Conservation (phyloP, 495 filamentous ascomycete genomes). For the Hyaloscypha variabilis region DNA sequence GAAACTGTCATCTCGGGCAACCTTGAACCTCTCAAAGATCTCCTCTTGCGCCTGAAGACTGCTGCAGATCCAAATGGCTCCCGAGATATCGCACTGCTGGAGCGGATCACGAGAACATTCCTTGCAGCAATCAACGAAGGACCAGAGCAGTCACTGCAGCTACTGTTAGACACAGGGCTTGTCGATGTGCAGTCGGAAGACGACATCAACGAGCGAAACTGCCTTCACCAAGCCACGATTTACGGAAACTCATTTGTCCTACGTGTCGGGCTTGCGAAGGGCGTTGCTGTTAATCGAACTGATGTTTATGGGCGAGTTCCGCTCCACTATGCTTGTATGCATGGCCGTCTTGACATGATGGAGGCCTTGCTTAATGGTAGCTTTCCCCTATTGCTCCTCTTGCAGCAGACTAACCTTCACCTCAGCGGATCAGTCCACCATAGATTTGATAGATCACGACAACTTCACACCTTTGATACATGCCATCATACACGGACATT, state of each 20-base stretch:
- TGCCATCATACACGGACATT: slow-evolving; percentile 83
- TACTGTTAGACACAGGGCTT: slow-evolving; percentile 76
- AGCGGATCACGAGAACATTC: slow-evolving; percentile 85
- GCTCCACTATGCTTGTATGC: slow-evolving; percentile 94
- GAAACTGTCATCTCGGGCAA: slow-evolving; percentile 84
- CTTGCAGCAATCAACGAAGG: slow-evolving; percentile 84
- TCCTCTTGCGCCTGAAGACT: slow-evolving; percentile 51
- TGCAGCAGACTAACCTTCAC: background rate
- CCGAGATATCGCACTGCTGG: slow-evolving; percentile 50
- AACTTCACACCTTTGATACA: slow-evolving; percentile 97
- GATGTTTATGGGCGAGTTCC: slow-evolving; percentile 96
- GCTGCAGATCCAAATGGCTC: slow-evolving; percentile 40
- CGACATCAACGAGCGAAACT: slow-evolving; percentile 96
- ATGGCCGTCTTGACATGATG: slow-evolving; percentile 86
- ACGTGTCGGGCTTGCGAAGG: slow-evolving; percentile 65
- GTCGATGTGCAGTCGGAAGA: slow-evolving; percentile 89
- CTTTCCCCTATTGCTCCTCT: background rate
- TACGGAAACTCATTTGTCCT: slow-evolving; percentile 81
- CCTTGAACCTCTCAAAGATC: slow-evolving; percentile 52
- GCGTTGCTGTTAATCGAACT: slow-evolving; percentile 73
- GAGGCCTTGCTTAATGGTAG: slow-evolving; percentile 65
- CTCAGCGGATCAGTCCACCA: slow-evolving; percentile 57
- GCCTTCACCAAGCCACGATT: slow-evolving; percentile 91
- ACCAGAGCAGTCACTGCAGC: slow-evolving; percentile 72
- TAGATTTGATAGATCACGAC: slow-evolving; percentile 89